phyloP scores from a whole-genome alignment of 768 basidiomycete genomes.

The Termitomyces titanicus region DNA sequence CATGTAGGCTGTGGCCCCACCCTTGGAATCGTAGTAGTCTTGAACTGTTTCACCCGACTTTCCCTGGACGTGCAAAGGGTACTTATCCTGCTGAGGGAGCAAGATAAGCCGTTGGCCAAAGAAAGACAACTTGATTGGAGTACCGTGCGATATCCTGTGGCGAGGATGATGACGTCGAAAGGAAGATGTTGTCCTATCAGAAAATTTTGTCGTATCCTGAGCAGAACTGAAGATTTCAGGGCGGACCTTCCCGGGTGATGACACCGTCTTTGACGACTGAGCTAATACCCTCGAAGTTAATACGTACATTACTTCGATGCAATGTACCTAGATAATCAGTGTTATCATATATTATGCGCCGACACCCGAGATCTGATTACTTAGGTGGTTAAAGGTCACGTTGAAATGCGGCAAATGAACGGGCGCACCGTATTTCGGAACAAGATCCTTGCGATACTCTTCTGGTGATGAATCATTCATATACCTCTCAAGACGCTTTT shows the following conservation, averaged over 20 bases:
- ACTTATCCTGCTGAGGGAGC: constrained; percentile 25
- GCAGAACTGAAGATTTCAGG: background rate
- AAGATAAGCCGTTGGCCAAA: background rate
- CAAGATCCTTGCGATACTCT: constrained; percentile 38
- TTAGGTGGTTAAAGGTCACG: background rate
- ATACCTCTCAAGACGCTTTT: constrained; percentile 25
- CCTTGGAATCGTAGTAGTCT: constrained; percentile 35
- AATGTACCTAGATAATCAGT: constrained; percentile 41
- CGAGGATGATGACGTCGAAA: constrained; percentile 38
- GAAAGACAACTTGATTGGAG: background rate
- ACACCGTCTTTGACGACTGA: constrained; percentile 39
- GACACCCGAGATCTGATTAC: constrained; percentile 45
- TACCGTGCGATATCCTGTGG: constrained; percentile 33
- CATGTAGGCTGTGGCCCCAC: constrained; percentile 41
- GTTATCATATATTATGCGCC: constrained; percentile 50
- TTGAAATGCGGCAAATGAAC: background rate
- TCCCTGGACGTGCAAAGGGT: constrained; percentile 31
- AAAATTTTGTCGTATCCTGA: background rate
- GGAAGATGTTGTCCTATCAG: constrained; percentile 26
- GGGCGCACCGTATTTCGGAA: constrained; percentile 45
- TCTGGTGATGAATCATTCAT: constrained; percentile 39
- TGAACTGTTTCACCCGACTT: constrained; percentile 27
- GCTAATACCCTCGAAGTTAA: constrained; percentile 39
- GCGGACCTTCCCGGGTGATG: constrained; percentile 33
- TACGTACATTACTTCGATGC: constrained; percentile 40